Conservation (phyloP, 305 asterid species). For the Petunia hybrid region DNA sequence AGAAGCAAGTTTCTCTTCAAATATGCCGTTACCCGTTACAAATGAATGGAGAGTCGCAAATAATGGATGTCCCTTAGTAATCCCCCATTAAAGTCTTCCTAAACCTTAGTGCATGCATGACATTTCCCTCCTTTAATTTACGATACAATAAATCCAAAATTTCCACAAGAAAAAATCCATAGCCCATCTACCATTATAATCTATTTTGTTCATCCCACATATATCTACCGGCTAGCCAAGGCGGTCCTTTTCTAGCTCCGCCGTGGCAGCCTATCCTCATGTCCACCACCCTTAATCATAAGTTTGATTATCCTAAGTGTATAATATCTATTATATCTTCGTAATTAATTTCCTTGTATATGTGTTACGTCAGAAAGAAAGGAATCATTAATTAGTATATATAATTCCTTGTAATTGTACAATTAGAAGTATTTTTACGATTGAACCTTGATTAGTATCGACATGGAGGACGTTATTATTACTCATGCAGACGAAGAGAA, state of each 20-base stretch:
- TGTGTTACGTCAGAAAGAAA: neutral
- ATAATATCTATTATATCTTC: neutral
- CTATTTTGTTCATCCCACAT: neutral
- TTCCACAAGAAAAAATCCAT: neutral
- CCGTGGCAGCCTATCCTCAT: conserved; percentile 23
- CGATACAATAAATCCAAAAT: neutral
- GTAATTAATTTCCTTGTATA: neutral
- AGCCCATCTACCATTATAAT: neutral
- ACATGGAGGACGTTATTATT: neutral
- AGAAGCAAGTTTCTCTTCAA: neutral
- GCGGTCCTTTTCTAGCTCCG: conserved; percentile 27
- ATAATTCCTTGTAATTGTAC: no score
- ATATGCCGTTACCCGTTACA: conserved; percentile 2
- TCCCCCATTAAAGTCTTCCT: conserved; percentile 30
- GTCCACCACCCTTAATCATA: neutral
- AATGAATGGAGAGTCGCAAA: conserved; percentile 30
- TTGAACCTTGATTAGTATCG: neutral
- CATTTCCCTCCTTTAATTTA: neutral
- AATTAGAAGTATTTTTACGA: neutral
- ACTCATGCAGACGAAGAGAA: neutral
- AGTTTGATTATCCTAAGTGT: neutral
- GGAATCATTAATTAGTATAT: no score
- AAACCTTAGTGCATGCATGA: conserved; percentile 17
- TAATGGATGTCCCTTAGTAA: neutral
- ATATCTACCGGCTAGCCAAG: conserved; percentile 27